Percentiles rank a stretch among this genome's conserved stretches.
Evolutionary conservation across 2,329 filamentous ascomycete genomes (phyloP).

Genomic region (Xylariales sp.): DNA sequence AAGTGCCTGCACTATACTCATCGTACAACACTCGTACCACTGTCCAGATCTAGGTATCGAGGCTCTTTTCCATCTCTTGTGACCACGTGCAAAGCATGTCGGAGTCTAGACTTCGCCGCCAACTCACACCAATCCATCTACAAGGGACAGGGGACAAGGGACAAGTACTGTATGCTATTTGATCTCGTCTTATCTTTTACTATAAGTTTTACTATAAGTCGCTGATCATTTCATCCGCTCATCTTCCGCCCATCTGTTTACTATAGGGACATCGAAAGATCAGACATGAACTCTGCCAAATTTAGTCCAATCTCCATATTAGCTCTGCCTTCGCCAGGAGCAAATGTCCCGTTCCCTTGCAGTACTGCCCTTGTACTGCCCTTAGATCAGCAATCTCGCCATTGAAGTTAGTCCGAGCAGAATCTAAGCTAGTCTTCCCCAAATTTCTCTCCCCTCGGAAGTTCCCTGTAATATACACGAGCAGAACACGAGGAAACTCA

Average conservation of each 20-base stretch:
- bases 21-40: not conserved
- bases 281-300: conserved; percentile 11
- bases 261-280: not conserved
- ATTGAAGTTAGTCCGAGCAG: conserved; percentile 6
- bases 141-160: too few relatives aligned
- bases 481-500: too few relatives aligned
- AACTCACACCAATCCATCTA: not conserved
- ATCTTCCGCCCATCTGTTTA: too few relatives aligned
- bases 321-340: conserved; percentile 29
- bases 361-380: not conserved
- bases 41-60: not conserved
- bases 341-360: conserved; percentile 25
- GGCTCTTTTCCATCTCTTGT: not conserved
- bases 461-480: conserved; percentile 1
- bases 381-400: conserved; percentile 19
- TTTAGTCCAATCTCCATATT: conserved; percentile 3
- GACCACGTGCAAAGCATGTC: conserved; percentile 25
- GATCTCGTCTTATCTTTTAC: not conserved
- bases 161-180: not conserved
- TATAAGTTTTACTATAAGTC: too few relatives aligned
- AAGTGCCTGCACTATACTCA: too few relatives aligned
- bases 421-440: conserved; percentile 18
- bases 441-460: conserved; percentile 1
- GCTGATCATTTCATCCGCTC: not conserved
- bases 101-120: conserved; percentile 1